Percentiles rank a stretch among this genome's conserved stretches.
Conservation (phyloP, 768 basidiomycete genomes). For the Cystobasidium ongulense region DNA sequence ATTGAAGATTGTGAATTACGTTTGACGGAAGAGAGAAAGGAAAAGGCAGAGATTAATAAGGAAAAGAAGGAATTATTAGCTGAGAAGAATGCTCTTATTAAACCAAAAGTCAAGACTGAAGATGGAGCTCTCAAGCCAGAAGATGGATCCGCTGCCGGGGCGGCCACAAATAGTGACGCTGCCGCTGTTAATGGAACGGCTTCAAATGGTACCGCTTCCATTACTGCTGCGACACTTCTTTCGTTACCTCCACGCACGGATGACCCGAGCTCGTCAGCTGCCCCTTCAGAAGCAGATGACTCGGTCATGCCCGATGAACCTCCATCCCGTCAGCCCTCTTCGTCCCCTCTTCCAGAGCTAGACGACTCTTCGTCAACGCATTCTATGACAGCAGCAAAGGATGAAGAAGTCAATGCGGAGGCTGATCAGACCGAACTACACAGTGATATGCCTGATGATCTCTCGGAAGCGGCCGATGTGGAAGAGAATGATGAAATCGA, state of each 20-base stretch:
- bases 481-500: neutral
- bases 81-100: neutral
- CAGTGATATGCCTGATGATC: neutral
- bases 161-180: too few relatives aligned
- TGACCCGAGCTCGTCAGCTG: neutral
- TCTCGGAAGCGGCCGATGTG: neutral
- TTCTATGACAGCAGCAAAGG: neutral
- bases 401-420: neutral
- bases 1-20: slow-evolving; percentile 86
- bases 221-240: neutral
- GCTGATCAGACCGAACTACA: neutral
- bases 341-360: slow-evolving; percentile 7
- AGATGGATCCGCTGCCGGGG: too few relatives aligned
- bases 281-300: slow-evolving; percentile 13
- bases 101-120: neutral
- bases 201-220: neutral
- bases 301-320: slow-evolving; percentile 16
- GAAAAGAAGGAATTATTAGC: slow-evolving; percentile 79
- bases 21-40: slow-evolving; percentile 83
- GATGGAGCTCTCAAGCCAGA: neutral
- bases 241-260: neutral
- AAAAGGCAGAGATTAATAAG: slow-evolving; percentile 89
- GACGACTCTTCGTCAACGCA: neutral
- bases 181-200: neutral
- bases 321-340: slow-evolving; percentile 5